Base-by-base conservation (phyloP, 306 rosid species). In the Bauhinia variegata region DNA sequence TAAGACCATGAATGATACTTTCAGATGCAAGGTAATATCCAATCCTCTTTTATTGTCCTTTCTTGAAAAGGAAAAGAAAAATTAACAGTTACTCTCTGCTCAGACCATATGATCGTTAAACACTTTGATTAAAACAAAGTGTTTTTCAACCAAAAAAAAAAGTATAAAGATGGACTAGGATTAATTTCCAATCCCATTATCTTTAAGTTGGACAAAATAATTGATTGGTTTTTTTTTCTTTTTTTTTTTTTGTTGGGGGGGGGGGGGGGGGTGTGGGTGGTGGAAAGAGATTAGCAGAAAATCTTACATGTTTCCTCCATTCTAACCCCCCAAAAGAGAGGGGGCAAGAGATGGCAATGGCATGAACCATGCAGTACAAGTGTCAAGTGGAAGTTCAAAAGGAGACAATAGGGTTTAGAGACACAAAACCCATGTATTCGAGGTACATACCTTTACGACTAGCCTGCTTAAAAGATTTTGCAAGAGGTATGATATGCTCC, bases 401-500 rank as follows among this genome's bases (percentile, higher is more conserved):
- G 18, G 7, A 9, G 38, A 42, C 19, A 50, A 7, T n/a, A 50
- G 8, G 23, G 12, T 43, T 60, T 33, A 44, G 65, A 60, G 18
- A 60, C 54, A 55, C 60, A 65, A 31, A 37, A 67, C 9, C 5
- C 1, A 5, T 5, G 48, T 0, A 63, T 9, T 36, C 53, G 49
- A 60, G 39, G 39, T 49, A 48, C 23, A 70, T 83, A 89, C 98
- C 98, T 86, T 88, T 83, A 54, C 42, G 67, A 74, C 91, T 78
- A 73, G 95, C 96, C 58, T 60, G 71, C 80, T 80, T 79, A 77
- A 93, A 88, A 76, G 88, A 81, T 66, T 85, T 89, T 11, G 96
- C 98, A 79, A 93, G 98, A 53, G 96, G 95, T 80, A 83, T 53
- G 52, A 93, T 75, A 75, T 84, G 76, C 46, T 88, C 88, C 69